phyloP scores from a whole-genome alignment of 306 rosid species.

The Dalbergia oliveri region DNA sequence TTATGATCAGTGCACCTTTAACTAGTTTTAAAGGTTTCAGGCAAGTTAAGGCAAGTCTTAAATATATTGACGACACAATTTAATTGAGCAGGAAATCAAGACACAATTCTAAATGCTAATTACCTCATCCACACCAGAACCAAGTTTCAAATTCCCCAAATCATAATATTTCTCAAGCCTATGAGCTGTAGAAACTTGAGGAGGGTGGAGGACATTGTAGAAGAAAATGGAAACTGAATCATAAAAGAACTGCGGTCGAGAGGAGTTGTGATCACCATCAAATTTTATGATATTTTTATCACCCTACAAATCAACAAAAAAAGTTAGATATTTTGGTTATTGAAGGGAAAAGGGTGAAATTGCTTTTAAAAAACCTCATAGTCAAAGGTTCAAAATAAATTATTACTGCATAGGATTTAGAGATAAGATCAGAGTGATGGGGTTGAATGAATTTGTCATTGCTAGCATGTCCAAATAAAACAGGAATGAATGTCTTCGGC shows the following conservation, averaged over 20 bases:
- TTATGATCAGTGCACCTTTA: background rate
- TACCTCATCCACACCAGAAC: constrained; percentile 87
- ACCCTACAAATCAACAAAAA: constrained; percentile 64
- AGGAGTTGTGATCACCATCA: constrained; percentile 96
- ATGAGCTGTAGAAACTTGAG: constrained; percentile 68
- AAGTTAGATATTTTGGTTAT: constrained; percentile 36
- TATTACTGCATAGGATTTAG: constrained; percentile 76
- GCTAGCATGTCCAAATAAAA: constrained; percentile 92
- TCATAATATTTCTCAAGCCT: constrained; percentile 93
- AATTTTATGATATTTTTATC: constrained; percentile 89
- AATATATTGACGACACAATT: constrained; percentile 17
- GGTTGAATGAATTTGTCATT: constrained; percentile 91
- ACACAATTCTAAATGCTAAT: constrained; percentile 38
- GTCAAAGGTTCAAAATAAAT: constrained; percentile 42
- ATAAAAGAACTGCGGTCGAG: constrained; percentile 94
- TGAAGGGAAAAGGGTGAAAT: constrained; percentile 1
- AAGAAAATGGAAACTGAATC: constrained; percentile 98
- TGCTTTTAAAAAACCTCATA: constrained; percentile 32
- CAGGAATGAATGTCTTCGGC: constrained; percentile 91
- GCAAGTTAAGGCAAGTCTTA: constrained; percentile 20
- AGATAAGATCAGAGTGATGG: constrained; percentile 82
- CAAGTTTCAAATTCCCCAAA: constrained; percentile 89
- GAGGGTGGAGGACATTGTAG: constrained; percentile 92
- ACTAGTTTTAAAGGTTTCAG: background rate
- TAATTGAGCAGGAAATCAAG: constrained; percentile 27